Evolutionary conservation across 306 rosid species (phyloP), one percentile per base, ranked within the genome.

Genomic region (Ammopiptanthus mongolicus): DNA sequence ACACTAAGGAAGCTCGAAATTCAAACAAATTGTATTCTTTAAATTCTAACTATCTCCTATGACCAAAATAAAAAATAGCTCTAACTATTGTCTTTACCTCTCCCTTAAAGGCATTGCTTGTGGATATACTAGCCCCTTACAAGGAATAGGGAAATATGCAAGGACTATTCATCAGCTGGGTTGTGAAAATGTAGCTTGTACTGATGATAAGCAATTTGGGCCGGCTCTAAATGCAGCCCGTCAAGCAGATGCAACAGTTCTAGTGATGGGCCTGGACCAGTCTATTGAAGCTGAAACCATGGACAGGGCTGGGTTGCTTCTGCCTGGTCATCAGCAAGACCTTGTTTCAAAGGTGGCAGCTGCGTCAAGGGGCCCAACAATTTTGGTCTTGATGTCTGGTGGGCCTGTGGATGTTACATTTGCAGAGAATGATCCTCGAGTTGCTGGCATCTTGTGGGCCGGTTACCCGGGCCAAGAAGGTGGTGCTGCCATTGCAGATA

Each of bases 391-490:
- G 71, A 84, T 94, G 96, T 91, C 95, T 5, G 97, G 98, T 18
- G 98, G 97, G 13, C 93, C 98, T 5, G 37, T 94, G 6, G 98
- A 94, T 18, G 69, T 90, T 5, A 72, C 90, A 23, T 91, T 94
- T 15, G 96, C 96, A 1, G 65, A 90, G 31, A 86, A 87, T 12
- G 71, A 91, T 57, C 91, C 86, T 0, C 81, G 78, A 7, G 62
- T 93, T 6, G 70, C 65, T 4, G 94, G 1, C 29, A 88, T 93
- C 42, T 51, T 91, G 10, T 89, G 98, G 98, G 97, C 84, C 0
- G 98, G 98, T 0, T 93, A 91, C 74, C 98, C 98, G 0, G 98
- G 98, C 71, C 97, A 94, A 75, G 94, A 90, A 0, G 98, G 97
- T 8, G 98, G 97, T 6, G 88, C 90, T 2, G 97, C 96, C 78